Conservation (phyloP, 208 protist genomes). For the Leishmania guyanensis region DNA sequence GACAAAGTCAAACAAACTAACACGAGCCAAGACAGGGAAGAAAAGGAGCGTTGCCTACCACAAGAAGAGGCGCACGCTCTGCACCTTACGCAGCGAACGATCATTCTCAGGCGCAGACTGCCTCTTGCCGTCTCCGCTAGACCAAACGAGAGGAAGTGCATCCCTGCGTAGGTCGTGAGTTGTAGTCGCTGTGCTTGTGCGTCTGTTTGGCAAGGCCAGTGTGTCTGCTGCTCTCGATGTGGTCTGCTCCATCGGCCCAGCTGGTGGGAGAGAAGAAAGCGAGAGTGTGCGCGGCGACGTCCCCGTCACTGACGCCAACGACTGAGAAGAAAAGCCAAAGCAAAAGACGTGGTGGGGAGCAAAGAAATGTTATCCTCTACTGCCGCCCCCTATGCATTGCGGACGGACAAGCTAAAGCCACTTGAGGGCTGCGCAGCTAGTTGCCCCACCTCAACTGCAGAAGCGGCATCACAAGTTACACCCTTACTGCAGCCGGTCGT, state of each 20-base stretch:
- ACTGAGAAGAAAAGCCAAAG: background rate
- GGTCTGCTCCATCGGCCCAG: background rate
- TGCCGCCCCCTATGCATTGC: constrained; percentile 8
- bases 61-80: background rate
- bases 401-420: constrained; percentile 41
- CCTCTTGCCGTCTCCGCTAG: background rate
- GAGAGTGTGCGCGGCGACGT: background rate
- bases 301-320: background rate
- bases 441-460: background rate
- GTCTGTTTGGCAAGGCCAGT: background rate
- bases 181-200: background rate
- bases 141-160: background rate
- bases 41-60: background rate
- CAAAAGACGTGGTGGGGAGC: too few species aligned
- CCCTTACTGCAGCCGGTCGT: constrained; percentile 39
- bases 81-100: background rate
- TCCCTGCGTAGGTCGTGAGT: background rate
- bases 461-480: background rate
- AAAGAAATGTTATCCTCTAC: background rate
- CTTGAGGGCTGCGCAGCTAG: background rate
- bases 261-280: background rate
- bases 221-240: background rate
- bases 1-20: background rate
- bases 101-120: background rate
- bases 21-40: background rate